Base-by-base conservation (phyloP, 2,329 filamentous ascomycete species). In the Fusarium pilosicola region DNA sequence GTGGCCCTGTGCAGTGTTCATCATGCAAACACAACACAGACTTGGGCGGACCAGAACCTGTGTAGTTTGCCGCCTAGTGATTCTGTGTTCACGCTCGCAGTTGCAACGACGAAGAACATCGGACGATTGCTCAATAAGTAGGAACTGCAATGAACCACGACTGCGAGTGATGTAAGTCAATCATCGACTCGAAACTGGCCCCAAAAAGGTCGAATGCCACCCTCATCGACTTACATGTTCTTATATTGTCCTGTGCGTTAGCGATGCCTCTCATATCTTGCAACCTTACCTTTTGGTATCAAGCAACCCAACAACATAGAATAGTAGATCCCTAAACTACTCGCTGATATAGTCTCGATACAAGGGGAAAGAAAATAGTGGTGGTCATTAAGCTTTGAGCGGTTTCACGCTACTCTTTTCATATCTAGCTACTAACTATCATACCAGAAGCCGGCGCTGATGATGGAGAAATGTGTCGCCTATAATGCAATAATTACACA, bases 281-380 rank as follows among this genome's bases (percentile, higher is more conserved):
- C 10, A 18, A n/a, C 20, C 4, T n/a, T 0, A 12, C 10, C 7
- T 12, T 11, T 17, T 3, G 6, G 13, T 1, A 9, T 6, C 9
- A 48, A 48, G 4, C 4, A 28, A 22, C 4, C 9, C 24, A 14
- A 6, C 1, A 28, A 15, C 12, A 14, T 5, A 28, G 2, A 22
- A 28, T 4, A 20, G 2, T 11, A 7, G 10, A 13, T 28, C 18
- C 6, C 5, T 15, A 11, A 28, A 22, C 18, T 20, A 24, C 12
- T 28, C n/a, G 5, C 14, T 42, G n/a, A 17, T 42, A 17, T 24
- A 42, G 32, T 0, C 32, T 8, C 14, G 14, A 34, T 34, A 13
- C 12, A 32, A 32, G 30, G 30, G 30, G 11, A 32, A 32, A 32
- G 30, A 32, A 32, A 32, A 32, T n/a, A 42, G 22, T 9, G 22